Evolutionary conservation across 2,329 filamentous ascomycete species (phyloP), one percentile per base, ranked within the genome.

Genomic region (Fusarium humuli): DNA sequence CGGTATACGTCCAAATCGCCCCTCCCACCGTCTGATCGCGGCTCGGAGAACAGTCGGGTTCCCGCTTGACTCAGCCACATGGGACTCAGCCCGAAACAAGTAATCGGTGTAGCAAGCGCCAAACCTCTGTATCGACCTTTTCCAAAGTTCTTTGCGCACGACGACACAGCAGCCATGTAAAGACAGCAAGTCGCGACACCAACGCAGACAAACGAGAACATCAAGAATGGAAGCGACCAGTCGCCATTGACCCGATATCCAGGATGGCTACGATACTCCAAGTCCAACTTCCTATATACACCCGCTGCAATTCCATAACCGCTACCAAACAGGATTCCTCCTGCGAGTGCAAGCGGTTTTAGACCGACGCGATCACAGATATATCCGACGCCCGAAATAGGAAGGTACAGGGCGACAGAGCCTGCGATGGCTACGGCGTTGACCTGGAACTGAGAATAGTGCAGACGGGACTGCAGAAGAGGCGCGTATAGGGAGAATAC

Each of bases 91-190:
- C 96, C 96, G 78, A 98, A 97, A 9, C 93, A 91, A 1, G 96
- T 94, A 78, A 98, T 98, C 2, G 96, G 96, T 64, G 93, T 86
- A 2, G 95, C 94, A 58, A 99, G 85, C 65, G 97, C 95, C 53
- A 99, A 83, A 0, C 96, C 96, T 75, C 95, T 92, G 76, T 97
- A 91, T 76, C 91, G 92, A 6, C 94, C 94, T 65, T 92, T 90
- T 50, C 94, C 94, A 81, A 98, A 99, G 82, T 98, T 99, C 88
- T 99, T 99, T 37, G 96, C 96, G 77, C 94, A 97, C 0, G 95
- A 97, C 9, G 95, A 95, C n/a, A 99, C 91, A 3, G 94, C 91
- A 53, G 91, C 88, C 59, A 98, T 85, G 79, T 98, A 99, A 89
- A 98, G 94, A 79, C 89, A 89, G 70, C 92, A 93, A 0, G 95